A percentile compares a stretch with the other conserved stretches of the same genome.
phyloP scores from a whole-genome alignment of 2,329 filamentous ascomycete genomes.

The Arthroderma uncinatum region DNA sequence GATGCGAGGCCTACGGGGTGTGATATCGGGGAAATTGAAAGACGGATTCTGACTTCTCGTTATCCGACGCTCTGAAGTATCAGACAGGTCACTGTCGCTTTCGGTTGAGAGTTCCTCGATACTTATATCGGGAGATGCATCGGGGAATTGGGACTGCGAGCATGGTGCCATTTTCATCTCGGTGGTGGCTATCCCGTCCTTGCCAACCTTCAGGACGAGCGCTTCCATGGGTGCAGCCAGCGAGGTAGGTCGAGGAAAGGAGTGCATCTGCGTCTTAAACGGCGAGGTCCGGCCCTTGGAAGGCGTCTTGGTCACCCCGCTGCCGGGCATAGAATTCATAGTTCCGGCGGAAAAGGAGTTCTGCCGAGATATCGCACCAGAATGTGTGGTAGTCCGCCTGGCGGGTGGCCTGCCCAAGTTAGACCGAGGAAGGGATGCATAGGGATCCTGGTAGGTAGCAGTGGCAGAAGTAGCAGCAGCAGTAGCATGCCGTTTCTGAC shows the following conservation, averaged over 20 bases:
- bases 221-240: slow-evolving; percentile 31
- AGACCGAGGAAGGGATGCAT: not conserved
- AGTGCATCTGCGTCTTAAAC: slow-evolving; percentile 27
- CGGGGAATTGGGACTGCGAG: slow-evolving; percentile 18
- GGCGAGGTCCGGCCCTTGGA: slow-evolving; percentile 36
- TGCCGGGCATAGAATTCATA: slow-evolving; percentile 22
- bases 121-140: slow-evolving; percentile 26
- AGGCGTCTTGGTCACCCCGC: slow-evolving; percentile 31
- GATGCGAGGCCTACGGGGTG: slow-evolving; percentile 20
- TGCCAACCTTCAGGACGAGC: slow-evolving; percentile 38
- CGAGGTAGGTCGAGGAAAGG: slow-evolving; percentile 24
- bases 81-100: slow-evolving; percentile 30
- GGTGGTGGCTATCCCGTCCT: slow-evolving; percentile 39
- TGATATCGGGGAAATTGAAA: slow-evolving; percentile 28
- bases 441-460: slow-evolving; percentile 11
- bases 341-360: slow-evolving; percentile 17
- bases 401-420: slow-evolving; percentile 25
- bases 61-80: slow-evolving; percentile 32
- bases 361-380: slow-evolving; percentile 21
- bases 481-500: slow-evolving; percentile 20
- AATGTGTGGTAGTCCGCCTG: slow-evolving; percentile 33
- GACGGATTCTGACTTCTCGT: slow-evolving; percentile 30
- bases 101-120: slow-evolving; percentile 35
- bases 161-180: slow-evolving; percentile 31
- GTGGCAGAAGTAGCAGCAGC: slow-evolving; percentile 22